phyloP scores from a whole-genome alignment of 306 rosid genomes.

The Quercus dentata region DNA sequence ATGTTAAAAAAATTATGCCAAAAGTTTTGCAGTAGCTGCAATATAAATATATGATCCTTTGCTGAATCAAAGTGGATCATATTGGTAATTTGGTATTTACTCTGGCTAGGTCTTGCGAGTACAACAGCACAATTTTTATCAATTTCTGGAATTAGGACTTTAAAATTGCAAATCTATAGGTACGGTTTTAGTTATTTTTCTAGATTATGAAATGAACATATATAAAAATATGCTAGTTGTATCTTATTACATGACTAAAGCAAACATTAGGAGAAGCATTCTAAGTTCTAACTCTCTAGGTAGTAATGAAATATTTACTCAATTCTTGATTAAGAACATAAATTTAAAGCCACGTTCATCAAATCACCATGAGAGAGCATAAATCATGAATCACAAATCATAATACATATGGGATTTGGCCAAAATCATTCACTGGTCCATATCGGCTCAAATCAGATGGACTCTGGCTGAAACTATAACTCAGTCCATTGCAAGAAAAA shows the following conservation, averaged over 20 bases:
- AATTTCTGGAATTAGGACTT: not conserved
- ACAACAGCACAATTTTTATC: not conserved
- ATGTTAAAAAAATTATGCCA: not conserved
- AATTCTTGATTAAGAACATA: not conserved
- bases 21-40: not conserved
- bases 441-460: conserved; percentile 41
- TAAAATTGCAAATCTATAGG: no score
- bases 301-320: not conserved
- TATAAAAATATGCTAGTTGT: no score
- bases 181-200: no score
- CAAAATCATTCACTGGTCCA: conserved; percentile 48
- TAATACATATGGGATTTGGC: conserved; percentile 55
- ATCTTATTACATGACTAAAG: no score
- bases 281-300: no score
- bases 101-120: not conserved
- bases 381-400: conserved; percentile 10
- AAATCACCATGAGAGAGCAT: conserved; percentile 1
- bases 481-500: conserved; percentile 42
- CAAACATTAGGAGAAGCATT: no score
- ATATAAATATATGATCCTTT: not conserved
- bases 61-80: not conserved
- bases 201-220: no score
- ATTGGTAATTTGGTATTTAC: not conserved
- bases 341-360: not conserved
- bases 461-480: conserved; percentile 36